Conservation (phyloP, 441 rosid species). For the Gossypium davidsonii region DNA sequence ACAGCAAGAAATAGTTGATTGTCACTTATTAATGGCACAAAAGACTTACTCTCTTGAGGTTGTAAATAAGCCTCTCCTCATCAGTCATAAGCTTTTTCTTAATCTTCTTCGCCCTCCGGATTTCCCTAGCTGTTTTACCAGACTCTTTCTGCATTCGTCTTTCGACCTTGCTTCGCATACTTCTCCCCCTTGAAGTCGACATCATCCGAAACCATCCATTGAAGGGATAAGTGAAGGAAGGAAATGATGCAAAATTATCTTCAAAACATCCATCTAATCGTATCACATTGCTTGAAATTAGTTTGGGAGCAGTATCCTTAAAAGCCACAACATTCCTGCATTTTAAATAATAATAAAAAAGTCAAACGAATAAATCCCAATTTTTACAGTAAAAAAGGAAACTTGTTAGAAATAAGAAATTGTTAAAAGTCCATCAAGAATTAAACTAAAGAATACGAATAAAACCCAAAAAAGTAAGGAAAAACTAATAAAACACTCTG, state of each 20-base stretch:
- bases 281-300: constrained; percentile 11
- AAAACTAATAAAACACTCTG: not conserved
- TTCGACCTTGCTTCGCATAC: constrained; percentile 93
- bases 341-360: not conserved
- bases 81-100: constrained; percentile 97
- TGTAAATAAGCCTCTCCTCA: constrained; percentile 90
- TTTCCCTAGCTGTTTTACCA: constrained; percentile 79
- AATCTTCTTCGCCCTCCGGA: constrained; percentile 79
- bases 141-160: constrained; percentile 85
- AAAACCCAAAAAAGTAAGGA: not conserved
- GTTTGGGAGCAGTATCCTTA: constrained; percentile 22
- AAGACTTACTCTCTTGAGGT: constrained; percentile 69
- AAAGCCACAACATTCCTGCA: constrained; percentile 31
- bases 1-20: not conserved
- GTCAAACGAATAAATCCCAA: constrained; percentile 1
- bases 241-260: constrained; percentile 18
- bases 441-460: not conserved
- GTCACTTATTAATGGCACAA: not conserved
- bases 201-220: constrained; percentile 48
- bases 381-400: not conserved
- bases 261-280: constrained; percentile 13
- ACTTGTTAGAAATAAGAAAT: not conserved
- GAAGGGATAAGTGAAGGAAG: constrained; percentile 16
- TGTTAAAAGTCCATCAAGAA: not conserved
- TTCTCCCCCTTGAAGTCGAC: constrained; percentile 83